phyloP scores from a whole-genome alignment of 2,329 filamentous ascomycete species.

The Arachnomyces sp. region DNA sequence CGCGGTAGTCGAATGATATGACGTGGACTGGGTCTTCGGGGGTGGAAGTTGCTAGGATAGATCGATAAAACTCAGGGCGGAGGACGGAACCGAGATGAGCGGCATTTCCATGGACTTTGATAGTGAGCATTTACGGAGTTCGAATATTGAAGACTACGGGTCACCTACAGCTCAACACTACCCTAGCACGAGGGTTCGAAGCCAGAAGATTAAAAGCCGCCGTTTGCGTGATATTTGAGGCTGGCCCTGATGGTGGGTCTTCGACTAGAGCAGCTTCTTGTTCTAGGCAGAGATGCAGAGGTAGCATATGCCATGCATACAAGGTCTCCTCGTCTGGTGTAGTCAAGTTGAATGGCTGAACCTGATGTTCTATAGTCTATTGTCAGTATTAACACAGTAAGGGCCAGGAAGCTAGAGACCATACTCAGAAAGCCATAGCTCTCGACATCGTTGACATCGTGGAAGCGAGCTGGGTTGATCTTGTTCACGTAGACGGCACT shows the following conservation, averaged over 20 bases:
- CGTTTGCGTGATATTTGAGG: constrained; percentile 40
- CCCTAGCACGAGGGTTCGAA: constrained; percentile 41
- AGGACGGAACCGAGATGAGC: constrained; percentile 73
- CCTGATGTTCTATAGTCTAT: constrained; percentile 60
- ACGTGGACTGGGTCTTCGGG: constrained; percentile 60
- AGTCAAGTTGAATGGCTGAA: constrained; percentile 70
- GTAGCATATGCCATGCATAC: constrained; percentile 87
- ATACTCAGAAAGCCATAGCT: constrained; percentile 78
- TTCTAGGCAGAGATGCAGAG: constrained; percentile 64
- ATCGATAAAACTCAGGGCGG: constrained; percentile 69
- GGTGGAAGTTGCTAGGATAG: constrained; percentile 61
- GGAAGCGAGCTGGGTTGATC: constrained; percentile 62
- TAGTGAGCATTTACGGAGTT: constrained; percentile 6
- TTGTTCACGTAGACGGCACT: constrained; percentile 81
- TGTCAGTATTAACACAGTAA: not conserved
- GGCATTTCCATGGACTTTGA: constrained; percentile 58
- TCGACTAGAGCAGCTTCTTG: constrained; percentile 56
- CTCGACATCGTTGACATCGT: constrained; percentile 67
- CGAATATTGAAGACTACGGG: constrained; percentile 4
- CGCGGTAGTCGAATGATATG: constrained; percentile 83
- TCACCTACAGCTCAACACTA: constrained; percentile 47
- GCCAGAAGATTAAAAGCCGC: constrained; percentile 44
- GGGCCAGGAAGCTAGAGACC: constrained; percentile 17
- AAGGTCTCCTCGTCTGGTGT: constrained; percentile 69
- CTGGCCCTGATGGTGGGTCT: constrained; percentile 46